Evolutionary conservation across 1,284 basidiomycete species (phyloP).

Genomic region (Trichosporon sp.): DNA sequence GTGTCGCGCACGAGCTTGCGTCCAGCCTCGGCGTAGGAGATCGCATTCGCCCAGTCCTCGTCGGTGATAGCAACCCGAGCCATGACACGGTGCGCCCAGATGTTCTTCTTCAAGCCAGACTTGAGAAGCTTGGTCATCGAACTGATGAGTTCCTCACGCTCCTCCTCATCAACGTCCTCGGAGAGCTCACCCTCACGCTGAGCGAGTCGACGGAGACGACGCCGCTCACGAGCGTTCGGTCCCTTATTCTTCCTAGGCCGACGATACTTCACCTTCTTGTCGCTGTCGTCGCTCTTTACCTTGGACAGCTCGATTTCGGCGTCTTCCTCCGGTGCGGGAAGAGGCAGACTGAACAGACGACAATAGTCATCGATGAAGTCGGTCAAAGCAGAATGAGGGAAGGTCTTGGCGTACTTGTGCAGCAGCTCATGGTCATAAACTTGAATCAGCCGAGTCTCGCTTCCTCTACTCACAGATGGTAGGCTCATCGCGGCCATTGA

Average conservation of each 20-base stretch:
- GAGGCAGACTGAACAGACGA: slow-evolving; percentile 63
- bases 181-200: slow-evolving; percentile 43
- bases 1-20: slow-evolving; percentile 64
- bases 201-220: slow-evolving; percentile 42
- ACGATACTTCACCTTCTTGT: slow-evolving; percentile 27
- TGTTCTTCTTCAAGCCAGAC: slow-evolving; percentile 61
- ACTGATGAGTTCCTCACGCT: slow-evolving; percentile 51
- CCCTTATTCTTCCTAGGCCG: slow-evolving; percentile 22
- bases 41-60: slow-evolving; percentile 73
- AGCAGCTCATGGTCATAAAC: slow-evolving; percentile 68
- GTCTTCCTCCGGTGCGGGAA: slow-evolving; percentile 60
- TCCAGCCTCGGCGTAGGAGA: slow-evolving; percentile 71
- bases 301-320: slow-evolving; percentile 32
- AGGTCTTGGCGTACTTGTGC: slow-evolving; percentile 68
- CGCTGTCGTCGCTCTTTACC: slow-evolving; percentile 30
- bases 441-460: slow-evolving; percentile 44
- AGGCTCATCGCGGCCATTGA: slow-evolving; percentile 76
- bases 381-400: slow-evolving; percentile 66
- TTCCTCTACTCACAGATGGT: slow-evolving; percentile 63
- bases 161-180: slow-evolving; percentile 49
- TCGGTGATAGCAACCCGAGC: slow-evolving; percentile 73
- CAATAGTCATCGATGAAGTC: slow-evolving; percentile 71
- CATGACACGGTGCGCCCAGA: slow-evolving; percentile 72
- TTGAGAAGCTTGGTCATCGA: slow-evolving; percentile 49
- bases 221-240: slow-evolving; percentile 43